Conservation (phyloP, 169 alveolate genomes). For the Plasmodium chabaudi region DNA sequence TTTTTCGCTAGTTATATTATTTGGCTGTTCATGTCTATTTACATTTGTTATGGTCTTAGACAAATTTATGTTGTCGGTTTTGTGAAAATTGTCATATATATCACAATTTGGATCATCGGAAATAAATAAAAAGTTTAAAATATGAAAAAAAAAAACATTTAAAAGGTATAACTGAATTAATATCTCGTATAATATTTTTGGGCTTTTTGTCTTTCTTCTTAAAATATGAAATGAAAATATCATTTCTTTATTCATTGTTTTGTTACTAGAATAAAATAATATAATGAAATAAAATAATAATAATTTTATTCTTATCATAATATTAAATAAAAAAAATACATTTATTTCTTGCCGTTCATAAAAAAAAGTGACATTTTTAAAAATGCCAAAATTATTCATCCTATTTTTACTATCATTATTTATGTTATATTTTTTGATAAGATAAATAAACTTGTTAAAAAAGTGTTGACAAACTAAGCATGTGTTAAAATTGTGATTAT, state of each 20-base stretch:
- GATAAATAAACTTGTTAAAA: constrained; percentile 5
- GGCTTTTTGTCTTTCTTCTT: constrained; percentile 1
- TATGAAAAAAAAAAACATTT: constrained; percentile 12
- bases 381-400: too few relatives aligned
- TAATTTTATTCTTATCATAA: constrained; percentile 22
- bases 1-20: too few relatives aligned
- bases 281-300: constrained; percentile 21
- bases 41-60: too few relatives aligned
- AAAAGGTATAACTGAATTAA: constrained; percentile 36
- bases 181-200: constrained; percentile 11
- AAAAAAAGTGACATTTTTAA: not conserved
- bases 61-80: too few relatives aligned
- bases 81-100: too few relatives aligned
- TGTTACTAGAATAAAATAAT: constrained; percentile 19
- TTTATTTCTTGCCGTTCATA: not conserved
- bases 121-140: constrained; percentile 3
- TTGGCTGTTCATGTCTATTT: too few relatives aligned
- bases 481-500: constrained; percentile 11
- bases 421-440: not conserved
- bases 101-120: too few relatives aligned
- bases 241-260: not conserved
- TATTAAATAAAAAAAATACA: constrained; percentile 2
- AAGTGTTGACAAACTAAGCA: constrained; percentile 29
- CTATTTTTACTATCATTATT: too few relatives aligned
- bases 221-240: constrained; percentile 1